Percentiles rank a stretch among this genome's conserved stretches.
These are phyloP conservation scores for Mimosa pudica DNA, from an alignment of 306 rosid species.

Conservation along the genomic window DNA sequence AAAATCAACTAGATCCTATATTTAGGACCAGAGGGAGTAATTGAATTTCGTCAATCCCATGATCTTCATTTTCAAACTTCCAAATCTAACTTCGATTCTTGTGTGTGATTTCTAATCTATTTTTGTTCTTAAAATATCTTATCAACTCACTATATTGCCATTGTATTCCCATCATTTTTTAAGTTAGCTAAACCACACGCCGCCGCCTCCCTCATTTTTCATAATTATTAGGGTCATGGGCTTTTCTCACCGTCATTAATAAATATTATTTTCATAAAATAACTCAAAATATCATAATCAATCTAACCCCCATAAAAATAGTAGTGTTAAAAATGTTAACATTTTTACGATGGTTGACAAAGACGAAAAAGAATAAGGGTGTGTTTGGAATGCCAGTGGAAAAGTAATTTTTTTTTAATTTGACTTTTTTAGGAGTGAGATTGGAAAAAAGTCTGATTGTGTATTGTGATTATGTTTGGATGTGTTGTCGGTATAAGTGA, in stretches of 20 bases:
- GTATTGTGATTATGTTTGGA: no score
- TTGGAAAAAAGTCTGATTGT: no score
- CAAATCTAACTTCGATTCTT: constrained; percentile 13
- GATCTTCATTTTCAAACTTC: neutral
- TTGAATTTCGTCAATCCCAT: constrained; percentile 47
- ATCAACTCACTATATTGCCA: neutral
- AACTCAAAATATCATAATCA: neutral
- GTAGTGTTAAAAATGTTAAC: neutral
- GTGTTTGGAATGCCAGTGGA: no score
- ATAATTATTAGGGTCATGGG: neutral
- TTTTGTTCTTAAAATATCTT: neutral
- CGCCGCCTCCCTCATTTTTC: neutral
- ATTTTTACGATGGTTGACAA: neutral
- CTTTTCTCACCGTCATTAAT: neutral
- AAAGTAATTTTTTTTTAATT: no score
- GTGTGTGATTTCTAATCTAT: neutral
- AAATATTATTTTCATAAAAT: no score
- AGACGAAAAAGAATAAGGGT: neutral
- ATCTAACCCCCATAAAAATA: neutral
- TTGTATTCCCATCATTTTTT: neutral
- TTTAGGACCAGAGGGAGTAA: neutral
- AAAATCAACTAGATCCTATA: no score
- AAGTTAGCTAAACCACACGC: neutral
- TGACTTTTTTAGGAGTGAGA: no score
- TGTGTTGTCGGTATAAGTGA: no score